These are phyloP conservation scores for Aureobasidium sp. DNA, from an alignment of 2,329 filamentous ascomycete genomes.

Conservation along the genomic window DNA sequence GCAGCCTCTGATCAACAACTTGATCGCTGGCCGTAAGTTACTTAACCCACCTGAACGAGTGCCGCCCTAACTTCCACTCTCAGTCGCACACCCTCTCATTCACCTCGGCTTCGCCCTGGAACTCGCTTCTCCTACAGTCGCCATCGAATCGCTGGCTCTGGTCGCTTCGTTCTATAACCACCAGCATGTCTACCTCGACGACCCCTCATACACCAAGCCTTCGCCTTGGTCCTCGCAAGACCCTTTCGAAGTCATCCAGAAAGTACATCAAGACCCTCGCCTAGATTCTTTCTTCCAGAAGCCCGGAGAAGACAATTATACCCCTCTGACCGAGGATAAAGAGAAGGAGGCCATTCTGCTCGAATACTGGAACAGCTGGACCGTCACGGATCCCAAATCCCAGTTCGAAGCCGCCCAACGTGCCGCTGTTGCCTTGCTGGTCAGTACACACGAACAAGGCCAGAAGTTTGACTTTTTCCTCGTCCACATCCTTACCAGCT, in stretches of 20 bases:
- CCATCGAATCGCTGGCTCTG: slow-evolving; percentile 77
- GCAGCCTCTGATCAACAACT: slow-evolving; percentile 68
- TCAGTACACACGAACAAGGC: slow-evolving; percentile 43
- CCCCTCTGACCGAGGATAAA: slow-evolving; percentile 57
- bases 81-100: slow-evolving; percentile 85
- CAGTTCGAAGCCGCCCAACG: slow-evolving; percentile 65
- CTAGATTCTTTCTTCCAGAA: slow-evolving; percentile 59
- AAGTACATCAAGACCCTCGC: slow-evolving; percentile 57
- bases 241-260: slow-evolving; percentile 61
- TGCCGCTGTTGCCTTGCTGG: slow-evolving; percentile 49
- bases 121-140: slow-evolving; percentile 72
- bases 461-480: slow-evolving; percentile 73
- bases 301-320: slow-evolving; percentile 52
- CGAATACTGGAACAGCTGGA: slow-evolving; percentile 89
- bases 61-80: slow-evolving; percentile 22
- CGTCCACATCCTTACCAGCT: slow-evolving; percentile 72
- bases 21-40: slow-evolving; percentile 66
- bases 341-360: slow-evolving; percentile 64
- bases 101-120: slow-evolving; percentile 93
- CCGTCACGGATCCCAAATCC: slow-evolving; percentile 56
- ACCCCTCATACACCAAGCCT: slow-evolving; percentile 59
- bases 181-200: slow-evolving; percentile 57
- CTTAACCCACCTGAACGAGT: not conserved
- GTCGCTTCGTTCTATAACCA: slow-evolving; percentile 50
- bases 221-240: slow-evolving; percentile 51